A percentile compares a stretch with the other conserved stretches of the same genome.
Conservation (phyloP, 129 eudicot species). For the Helianthus tuberosus region DNA sequence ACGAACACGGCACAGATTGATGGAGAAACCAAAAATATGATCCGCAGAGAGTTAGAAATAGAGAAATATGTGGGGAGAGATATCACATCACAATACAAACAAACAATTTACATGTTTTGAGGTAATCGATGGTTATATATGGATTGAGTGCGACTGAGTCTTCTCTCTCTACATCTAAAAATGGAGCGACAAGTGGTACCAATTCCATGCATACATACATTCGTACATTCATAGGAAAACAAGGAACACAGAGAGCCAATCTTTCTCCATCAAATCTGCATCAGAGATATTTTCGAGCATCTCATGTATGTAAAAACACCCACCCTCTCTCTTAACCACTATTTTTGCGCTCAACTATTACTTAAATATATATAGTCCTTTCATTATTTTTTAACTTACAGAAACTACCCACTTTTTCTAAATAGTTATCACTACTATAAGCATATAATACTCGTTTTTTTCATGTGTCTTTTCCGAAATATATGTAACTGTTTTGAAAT, state of each 20-base stretch:
- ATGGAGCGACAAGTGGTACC: no score
- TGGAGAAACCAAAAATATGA: conserved; percentile 12
- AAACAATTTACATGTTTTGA: conserved; percentile 16
- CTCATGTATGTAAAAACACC: conserved; percentile 12
- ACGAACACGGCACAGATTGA: conserved; percentile 13
- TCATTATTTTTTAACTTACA: neutral
- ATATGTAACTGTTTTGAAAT: no score
- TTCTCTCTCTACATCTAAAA: conserved; percentile 27
- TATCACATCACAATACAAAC: conserved; percentile 26
- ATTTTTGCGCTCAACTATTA: neutral
- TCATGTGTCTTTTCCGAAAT: no score
- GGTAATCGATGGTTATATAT: conserved; percentile 27
- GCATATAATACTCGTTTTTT: no score
- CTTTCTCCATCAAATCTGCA: conserved; percentile 39
- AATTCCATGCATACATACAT: conserved; percentile 29
- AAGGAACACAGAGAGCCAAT: conserved; percentile 41
- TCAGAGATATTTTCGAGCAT: conserved; percentile 33
- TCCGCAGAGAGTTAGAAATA: conserved; percentile 30
- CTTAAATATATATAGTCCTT: neutral
- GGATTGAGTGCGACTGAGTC: conserved; percentile 38
- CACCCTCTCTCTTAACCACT: neutral
- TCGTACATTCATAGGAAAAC: conserved; percentile 29
- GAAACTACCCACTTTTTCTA: neutral
- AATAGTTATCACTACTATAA: neutral
- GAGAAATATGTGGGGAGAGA: conserved; percentile 25